A percentile compares a stretch with the other conserved stretches of the same genome.
These are phyloP conservation scores for Botryotinia convoluta DNA, from an alignment of 2,329 filamentous ascomycete species.

Conservation along the genomic window DNA sequence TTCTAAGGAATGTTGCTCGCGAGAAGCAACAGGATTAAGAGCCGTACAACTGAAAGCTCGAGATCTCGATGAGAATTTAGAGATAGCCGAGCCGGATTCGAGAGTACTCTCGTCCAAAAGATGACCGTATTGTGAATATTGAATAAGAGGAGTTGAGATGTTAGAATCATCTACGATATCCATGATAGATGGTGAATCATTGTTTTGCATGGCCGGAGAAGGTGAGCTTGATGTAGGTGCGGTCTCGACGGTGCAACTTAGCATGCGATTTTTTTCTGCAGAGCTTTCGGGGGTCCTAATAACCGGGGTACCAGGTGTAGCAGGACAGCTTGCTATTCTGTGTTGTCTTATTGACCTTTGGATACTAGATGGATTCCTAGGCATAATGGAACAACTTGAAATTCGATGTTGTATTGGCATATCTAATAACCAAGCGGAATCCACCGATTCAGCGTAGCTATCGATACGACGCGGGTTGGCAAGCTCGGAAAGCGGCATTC, in stretches of 20 bases:
- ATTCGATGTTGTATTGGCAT: conserved; percentile 12
- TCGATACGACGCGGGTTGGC: neutral
- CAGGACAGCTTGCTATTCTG: conserved; percentile 9
- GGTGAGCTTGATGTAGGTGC: neutral
- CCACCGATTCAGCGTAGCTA: neutral
- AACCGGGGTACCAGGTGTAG: neutral
- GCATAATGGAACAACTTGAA: conserved; percentile 1
- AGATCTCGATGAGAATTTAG: neutral
- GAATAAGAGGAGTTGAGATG: conserved; percentile 2
- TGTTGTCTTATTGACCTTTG: neutral
- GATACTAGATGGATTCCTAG: neutral
- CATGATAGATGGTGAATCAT: neutral
- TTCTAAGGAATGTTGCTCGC: neutral
- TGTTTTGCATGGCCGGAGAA: neutral
- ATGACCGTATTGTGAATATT: neutral
- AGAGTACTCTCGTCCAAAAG: neutral
- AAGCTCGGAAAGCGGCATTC: neutral
- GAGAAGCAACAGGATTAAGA: neutral
- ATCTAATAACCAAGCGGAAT: neutral
- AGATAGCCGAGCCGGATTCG: neutral
- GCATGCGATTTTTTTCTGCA: neutral
- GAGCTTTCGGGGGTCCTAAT: neutral
- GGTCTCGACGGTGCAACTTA: conserved; percentile 5
- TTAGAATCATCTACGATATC: neutral
- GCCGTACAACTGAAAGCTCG: conserved; percentile 5